Evolutionary conservation across 495 filamentous ascomycete genomes (phyloP), one percentile per base, ranked within the genome.

Genomic region (Xylaria flabelliformis): DNA sequence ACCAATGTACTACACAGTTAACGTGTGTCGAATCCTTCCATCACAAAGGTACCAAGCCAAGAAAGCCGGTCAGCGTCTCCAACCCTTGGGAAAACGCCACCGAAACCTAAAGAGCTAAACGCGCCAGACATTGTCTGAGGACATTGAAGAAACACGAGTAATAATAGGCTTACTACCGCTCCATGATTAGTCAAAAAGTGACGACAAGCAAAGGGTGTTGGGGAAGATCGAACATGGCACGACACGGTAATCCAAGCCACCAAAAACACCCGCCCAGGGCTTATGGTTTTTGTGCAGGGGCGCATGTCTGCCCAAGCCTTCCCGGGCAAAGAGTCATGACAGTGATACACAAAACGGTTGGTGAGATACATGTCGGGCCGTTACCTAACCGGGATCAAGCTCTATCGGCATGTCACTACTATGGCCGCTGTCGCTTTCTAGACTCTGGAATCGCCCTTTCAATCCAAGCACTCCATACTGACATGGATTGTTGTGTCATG

Each of bases 121-220:
- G 26, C 53, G 53, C 53, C 13, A 56, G 26, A 17, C 3, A 32
- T 56, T 50, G 8, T 13, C 63, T 65, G 42, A 48, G 21, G 29
- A 17, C 64, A 19, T 12, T n/a, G 6, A 41, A 39, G 29, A 44
- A 53, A 53, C 41, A 66, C 63, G 63, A 65, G 63, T 24, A 36
- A 24, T 39, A 48, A 9, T 44, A 4, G 39, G 39, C 39, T 46
- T 46, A 21, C 36, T 41, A 21, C 10, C 21, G n/a, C 39, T 46
- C 12, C 39, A 15, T 24, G 21, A 64, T 41, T 64, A 15, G 17
- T 42, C n/a, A 29, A 24, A 5, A 8, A 21, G 4, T 24, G 61
- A 41, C 21, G 59, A n/a, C 29, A 36, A 21, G 7, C 50, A 19
- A 48, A 19, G 4, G n/a, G n/a, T 24, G 48, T 51, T 24, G n/a